phyloP scores from a whole-genome alignment of 306 rosid species.

The Prunus salicina region DNA sequence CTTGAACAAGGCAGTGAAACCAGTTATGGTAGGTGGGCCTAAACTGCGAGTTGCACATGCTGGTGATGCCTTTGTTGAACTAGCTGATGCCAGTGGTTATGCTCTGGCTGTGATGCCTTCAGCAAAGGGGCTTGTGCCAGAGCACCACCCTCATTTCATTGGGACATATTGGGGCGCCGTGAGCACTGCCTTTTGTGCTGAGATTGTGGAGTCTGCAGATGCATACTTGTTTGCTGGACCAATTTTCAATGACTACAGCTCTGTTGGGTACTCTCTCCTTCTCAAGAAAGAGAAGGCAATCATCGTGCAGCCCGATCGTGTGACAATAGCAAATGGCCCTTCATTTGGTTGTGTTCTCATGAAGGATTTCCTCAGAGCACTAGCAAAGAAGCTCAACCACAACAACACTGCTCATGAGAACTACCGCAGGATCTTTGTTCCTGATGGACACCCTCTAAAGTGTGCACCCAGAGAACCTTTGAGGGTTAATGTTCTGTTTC shows the following conservation, averaged over 20 bases:
- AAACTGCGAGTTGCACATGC: conserved; percentile 70
- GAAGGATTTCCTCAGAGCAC: conserved; percentile 52
- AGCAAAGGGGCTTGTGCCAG: conserved; percentile 78
- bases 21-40: conserved; percentile 81
- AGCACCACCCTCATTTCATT: conserved; percentile 73
- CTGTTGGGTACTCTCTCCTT: conserved; percentile 58
- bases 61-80: conserved; percentile 60
- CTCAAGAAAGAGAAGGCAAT: conserved; percentile 63
- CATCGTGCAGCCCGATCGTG: conserved; percentile 56
- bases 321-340: conserved; percentile 49
- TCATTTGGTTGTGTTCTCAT: conserved; percentile 53
- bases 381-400: conserved; percentile 40
- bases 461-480: conserved; percentile 54
- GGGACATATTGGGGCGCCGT: conserved; percentile 88
- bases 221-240: conserved; percentile 65
- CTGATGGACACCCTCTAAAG: conserved; percentile 57
- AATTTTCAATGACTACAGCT: conserved; percentile 51
- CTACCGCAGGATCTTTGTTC: conserved; percentile 74
- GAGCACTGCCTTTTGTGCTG: conserved; percentile 63
- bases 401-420: conserved; percentile 65
- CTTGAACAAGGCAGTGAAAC: conserved; percentile 80
- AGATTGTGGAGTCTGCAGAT: conserved; percentile 69
- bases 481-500: conserved; percentile 76
- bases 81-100: conserved; percentile 69
- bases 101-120: conserved; percentile 83